phyloP scores from a whole-genome alignment of 2,329 filamentous ascomycete genomes.

The Pseudogymnoascus sp. region DNA sequence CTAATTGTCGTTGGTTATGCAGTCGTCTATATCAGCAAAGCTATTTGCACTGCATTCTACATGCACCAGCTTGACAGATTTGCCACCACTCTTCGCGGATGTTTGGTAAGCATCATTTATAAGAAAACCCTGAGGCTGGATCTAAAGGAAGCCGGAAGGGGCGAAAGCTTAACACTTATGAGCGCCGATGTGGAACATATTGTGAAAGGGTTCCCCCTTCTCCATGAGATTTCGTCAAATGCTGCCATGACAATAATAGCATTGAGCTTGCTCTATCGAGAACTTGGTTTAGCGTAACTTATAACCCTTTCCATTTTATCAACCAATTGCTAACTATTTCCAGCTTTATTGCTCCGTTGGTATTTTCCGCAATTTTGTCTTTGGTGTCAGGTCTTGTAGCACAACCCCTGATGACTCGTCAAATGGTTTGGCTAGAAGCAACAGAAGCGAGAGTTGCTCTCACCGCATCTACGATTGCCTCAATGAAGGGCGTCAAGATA shows the following conservation, averaged over 20 bases:
- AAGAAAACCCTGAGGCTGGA: conserved; percentile 16
- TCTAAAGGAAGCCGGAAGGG: neutral
- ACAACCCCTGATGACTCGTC: conserved; percentile 8
- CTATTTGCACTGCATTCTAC: neutral
- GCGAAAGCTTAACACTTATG: conserved; percentile 28
- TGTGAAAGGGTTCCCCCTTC: conserved; percentile 25
- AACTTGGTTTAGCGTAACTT: conserved; percentile 23
- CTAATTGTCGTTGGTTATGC: neutral
- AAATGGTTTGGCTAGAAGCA: conserved; percentile 31
- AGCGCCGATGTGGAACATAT: conserved; percentile 37
- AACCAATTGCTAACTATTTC: neutral
- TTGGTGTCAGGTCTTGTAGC: neutral
- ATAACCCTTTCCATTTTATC: conserved; percentile 11
- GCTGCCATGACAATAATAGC: conserved; percentile 23
- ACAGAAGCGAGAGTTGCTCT: conserved; percentile 34
- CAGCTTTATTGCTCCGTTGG: neutral
- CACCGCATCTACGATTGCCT: conserved; percentile 32
- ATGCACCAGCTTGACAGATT: conserved; percentile 14
- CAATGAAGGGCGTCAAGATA: conserved; percentile 39
- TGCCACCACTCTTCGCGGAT: conserved; percentile 21
- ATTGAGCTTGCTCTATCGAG: conserved; percentile 22
- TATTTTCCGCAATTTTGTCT: neutral
- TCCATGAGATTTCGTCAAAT: conserved; percentile 27
- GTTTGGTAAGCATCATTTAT: conserved; percentile 22
- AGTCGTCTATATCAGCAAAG: neutral